A percentile compares a stretch with the other conserved stretches of the same genome.
These are phyloP conservation scores for Misopates orontium DNA, from an alignment of 257 asterid species.

Conservation along the genomic window DNA sequence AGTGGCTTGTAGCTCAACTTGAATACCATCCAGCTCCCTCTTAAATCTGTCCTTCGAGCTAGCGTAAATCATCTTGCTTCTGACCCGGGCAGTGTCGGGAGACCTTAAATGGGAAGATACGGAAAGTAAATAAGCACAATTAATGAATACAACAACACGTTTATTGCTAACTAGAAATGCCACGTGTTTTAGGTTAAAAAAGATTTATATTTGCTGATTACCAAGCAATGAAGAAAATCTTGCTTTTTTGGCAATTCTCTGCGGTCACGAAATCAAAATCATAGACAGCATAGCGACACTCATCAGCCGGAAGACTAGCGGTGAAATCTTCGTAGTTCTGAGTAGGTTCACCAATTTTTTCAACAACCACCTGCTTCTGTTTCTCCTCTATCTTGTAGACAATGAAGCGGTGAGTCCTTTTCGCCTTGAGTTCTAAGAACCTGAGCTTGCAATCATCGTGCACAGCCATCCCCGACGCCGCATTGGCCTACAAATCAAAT, in stretches of 20 bases:
- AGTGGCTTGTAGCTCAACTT: constrained; percentile 19
- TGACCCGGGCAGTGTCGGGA: constrained; percentile 12
- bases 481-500: constrained; percentile 32
- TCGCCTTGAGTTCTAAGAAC: constrained; percentile 41
- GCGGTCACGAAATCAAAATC: constrained; percentile 43
- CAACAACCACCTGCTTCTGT: constrained; percentile 37
- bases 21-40: constrained; percentile 21
- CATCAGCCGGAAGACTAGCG: constrained; percentile 36
- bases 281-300: constrained; percentile 41
- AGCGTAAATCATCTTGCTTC: constrained; percentile 18
- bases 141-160: background rate
- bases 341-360: constrained; percentile 38
- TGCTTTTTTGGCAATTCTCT: constrained; percentile 49
- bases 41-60: constrained; percentile 19
- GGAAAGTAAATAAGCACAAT: background rate
- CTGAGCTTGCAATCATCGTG: constrained; percentile 45
- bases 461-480: constrained; percentile 49
- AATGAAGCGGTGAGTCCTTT: constrained; percentile 43
- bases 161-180: too few relatives aligned
- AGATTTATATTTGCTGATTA: background rate
- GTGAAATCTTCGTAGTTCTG: constrained; percentile 38
- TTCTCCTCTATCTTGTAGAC: constrained; percentile 47
- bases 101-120: constrained; percentile 1
- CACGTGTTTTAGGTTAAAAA: background rate
- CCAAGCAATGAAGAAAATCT: constrained; percentile 47